Evolutionary conservation across 768 basidiomycete genomes (phyloP).

Genomic region (Dentipellis sp.): DNA sequence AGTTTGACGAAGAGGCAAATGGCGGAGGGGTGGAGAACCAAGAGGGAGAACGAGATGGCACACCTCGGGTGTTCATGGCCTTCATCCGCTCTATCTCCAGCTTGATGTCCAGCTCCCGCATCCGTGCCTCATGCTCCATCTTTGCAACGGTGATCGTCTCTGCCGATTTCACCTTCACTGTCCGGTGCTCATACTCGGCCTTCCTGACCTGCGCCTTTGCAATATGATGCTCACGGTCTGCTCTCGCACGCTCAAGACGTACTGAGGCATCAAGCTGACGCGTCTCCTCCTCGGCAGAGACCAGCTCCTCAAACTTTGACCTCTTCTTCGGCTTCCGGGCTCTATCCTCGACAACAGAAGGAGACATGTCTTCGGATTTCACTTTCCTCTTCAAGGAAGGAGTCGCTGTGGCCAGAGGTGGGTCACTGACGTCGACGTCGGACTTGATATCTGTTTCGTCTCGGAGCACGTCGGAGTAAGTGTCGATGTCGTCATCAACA

Average conservation of each 20-base stretch:
- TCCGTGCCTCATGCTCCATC: background rate
- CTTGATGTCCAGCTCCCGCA: background rate
- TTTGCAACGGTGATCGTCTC: background rate
- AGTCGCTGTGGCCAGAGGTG: no score
- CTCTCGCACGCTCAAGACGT: slow-evolving; percentile 4
- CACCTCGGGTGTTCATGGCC: background rate
- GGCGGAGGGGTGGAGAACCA: background rate
- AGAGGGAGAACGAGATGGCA: background rate
- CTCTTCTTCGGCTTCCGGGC: no score
- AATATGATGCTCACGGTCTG: background rate
- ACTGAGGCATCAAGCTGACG: no score
- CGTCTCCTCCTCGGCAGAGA: slow-evolving; percentile 10
- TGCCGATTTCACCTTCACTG: slow-evolving; percentile 1
- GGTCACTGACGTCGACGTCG: no score
- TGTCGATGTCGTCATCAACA: no score
- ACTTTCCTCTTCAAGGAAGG: no score
- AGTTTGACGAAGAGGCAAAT: slow-evolving; percentile 1
- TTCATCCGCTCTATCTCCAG: background rate
- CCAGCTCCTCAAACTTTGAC: background rate
- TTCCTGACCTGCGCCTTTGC: slow-evolving; percentile 1
- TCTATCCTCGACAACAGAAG: no score
- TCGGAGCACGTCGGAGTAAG: no score
- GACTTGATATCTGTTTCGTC: no score
- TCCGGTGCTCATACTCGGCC: background rate
- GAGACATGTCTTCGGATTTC: no score